Base-by-base conservation (phyloP, 345 rosid genomes). In the Carallia brachiata region DNA sequence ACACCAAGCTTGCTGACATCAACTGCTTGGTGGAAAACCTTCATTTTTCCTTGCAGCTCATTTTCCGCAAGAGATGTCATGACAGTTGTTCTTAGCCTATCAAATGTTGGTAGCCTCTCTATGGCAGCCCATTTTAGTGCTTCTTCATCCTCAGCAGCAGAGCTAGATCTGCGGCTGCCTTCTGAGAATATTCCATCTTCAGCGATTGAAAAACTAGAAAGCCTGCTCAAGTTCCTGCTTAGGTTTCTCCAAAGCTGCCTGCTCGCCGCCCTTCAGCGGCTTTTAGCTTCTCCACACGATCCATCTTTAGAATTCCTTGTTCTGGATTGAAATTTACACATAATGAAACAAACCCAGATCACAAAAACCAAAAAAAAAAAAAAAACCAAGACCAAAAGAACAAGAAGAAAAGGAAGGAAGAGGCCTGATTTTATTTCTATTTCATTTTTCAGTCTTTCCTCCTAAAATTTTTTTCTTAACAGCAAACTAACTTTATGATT, bases 41-140 rank as follows among this genome's bases (percentile, higher is more conserved):
- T 63, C 53, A 77, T 77, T 9, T 10, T 23, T 5, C 79, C 86
- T 27, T 73, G 71, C 61, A 73, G 12, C 50, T 84, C 88, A n/a
- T 73, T 34, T 6, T 90, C 91, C 3, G 69, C 64, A 0, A 77
- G 73, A 3, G 90, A 68, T 7, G 86, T 81, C 81, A 93, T 85
- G 78, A 93, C 80, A 58, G 90, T 84, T 48, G 96, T 93, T 17
- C 96, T 84, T 27, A 93, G 64, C 31, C 98, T 84, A 65, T 81
- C 88, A 72, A 89, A 93, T 0, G 98, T 93, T 5, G 98, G 98
- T 37, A 93, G 68, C 55, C 83, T 89, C 84, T 93, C 98, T 48
- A 93, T 89, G 31, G 98, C 97, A 6, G 97, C 98, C 98, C 98
- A 93, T 82, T 84, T 93, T 7, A 93, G 86, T 23, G 97, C 96